Conservation (phyloP, 2,329 filamentous ascomycete species). For the Monosporascus cannonballus region DNA sequence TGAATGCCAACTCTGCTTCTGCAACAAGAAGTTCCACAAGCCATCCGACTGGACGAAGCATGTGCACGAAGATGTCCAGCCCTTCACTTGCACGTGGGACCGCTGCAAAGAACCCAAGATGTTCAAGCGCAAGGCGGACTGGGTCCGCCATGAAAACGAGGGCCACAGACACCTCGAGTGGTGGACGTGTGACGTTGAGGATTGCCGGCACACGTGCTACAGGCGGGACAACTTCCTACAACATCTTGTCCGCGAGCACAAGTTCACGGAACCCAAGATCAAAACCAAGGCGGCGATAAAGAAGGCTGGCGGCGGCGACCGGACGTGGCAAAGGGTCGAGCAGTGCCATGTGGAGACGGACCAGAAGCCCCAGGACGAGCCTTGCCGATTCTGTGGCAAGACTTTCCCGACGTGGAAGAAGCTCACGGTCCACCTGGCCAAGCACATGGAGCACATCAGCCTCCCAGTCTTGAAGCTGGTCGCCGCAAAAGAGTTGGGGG, state of each 20-base stretch:
- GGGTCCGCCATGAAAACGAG: slow-evolving; percentile 92
- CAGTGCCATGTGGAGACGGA: slow-evolving; percentile 66
- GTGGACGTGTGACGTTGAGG: slow-evolving; percentile 79
- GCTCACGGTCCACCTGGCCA: slow-evolving; percentile 84
- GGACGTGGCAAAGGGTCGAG: slow-evolving; percentile 73
- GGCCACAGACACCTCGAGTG: slow-evolving; percentile 83
- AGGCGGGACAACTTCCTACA: slow-evolving; percentile 90
- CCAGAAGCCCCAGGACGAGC: slow-evolving; percentile 63
- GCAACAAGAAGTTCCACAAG: slow-evolving; percentile 78
- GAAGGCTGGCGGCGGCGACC: slow-evolving; percentile 50
- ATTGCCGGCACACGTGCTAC: slow-evolving; percentile 77
- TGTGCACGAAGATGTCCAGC: slow-evolving; percentile 87
- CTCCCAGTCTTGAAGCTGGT: slow-evolving; percentile 68
- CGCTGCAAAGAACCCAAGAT: slow-evolving; percentile 79
- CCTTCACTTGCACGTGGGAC: slow-evolving; percentile 87
- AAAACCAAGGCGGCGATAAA: slow-evolving; percentile 68
- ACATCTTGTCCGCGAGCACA: slow-evolving; percentile 87
- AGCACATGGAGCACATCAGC: slow-evolving; percentile 90
- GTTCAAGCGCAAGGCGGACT: slow-evolving; percentile 93
- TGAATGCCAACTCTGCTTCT: slow-evolving; percentile 84
- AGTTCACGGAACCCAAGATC: slow-evolving; percentile 72
- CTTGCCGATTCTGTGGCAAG: slow-evolving; percentile 82
- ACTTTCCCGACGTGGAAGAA: slow-evolving; percentile 84
- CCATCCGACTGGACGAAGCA: slow-evolving; percentile 97
- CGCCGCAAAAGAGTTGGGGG: slow-evolving; percentile 43